phyloP scores from a whole-genome alignment of 306 rosid genomes.

The Hippophae gyantsensis region DNA sequence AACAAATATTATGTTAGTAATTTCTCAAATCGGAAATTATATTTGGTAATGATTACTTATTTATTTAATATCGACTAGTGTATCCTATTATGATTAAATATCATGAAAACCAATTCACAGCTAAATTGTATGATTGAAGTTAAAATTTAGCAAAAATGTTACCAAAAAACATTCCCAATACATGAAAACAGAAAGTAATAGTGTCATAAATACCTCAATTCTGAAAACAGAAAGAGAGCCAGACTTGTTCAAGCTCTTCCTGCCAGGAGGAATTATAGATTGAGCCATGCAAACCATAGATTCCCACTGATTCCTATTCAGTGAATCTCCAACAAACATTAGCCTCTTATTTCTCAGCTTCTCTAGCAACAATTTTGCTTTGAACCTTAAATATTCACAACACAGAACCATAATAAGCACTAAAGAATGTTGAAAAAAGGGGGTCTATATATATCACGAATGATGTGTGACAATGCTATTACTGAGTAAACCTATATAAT shows the following conservation, averaged over 20 bases:
- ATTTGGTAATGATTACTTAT: too few relatives aligned
- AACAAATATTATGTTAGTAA: conserved; percentile 1
- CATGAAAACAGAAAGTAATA: neutral
- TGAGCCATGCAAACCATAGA: conserved; percentile 92
- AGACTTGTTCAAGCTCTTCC: conserved; percentile 48
- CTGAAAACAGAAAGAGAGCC: conserved; percentile 71
- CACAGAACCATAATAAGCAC: neutral
- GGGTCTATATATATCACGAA: too few relatives aligned
- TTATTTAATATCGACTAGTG: too few relatives aligned
- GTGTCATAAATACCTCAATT: conserved; percentile 50
- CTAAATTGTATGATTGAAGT: neutral
- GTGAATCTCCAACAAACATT: conserved; percentile 94
- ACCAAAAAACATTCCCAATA: neutral
- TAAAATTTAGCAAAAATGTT: neutral
- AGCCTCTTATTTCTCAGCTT: conserved; percentile 90
- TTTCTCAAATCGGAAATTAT: neutral
- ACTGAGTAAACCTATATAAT: too few relatives aligned
- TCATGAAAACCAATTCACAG: too few relatives aligned
- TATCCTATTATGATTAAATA: too few relatives aligned
- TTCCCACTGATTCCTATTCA: conserved; percentile 98
- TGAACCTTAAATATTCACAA: conserved; percentile 39
- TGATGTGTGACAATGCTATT: too few relatives aligned
- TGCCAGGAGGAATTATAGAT: conserved; percentile 54
- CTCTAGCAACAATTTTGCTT: conserved; percentile 70
- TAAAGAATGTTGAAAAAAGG: neutral